phyloP scores from a whole-genome alignment of 129 eudicot genomes.

The Smallanthus sonchifolius region DNA sequence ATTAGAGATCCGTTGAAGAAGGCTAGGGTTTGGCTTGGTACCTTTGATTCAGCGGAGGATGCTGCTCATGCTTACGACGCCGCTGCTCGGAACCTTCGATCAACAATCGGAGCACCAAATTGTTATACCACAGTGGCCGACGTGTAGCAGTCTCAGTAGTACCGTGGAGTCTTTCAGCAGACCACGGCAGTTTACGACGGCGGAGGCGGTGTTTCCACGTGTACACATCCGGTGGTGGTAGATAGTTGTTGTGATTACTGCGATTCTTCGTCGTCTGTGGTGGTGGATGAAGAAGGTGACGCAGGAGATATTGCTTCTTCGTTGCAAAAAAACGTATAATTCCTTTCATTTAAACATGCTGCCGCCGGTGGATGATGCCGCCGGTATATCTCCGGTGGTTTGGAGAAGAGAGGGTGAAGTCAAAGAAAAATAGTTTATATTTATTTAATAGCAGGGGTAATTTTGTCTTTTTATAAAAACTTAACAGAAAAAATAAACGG shows the following conservation, averaged over 20 bases:
- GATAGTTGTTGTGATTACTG: slow-evolving; percentile 75
- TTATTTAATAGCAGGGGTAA: too few species aligned
- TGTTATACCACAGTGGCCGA: slow-evolving; percentile 41
- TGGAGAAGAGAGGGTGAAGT: too few species aligned
- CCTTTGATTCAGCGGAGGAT: slow-evolving; percentile 78
- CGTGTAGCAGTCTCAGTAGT: slow-evolving; percentile 70
- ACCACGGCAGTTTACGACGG: slow-evolving; percentile 31
- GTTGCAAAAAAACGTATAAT: slow-evolving; percentile 24
- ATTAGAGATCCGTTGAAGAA: slow-evolving; percentile 91
- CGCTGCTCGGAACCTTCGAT: slow-evolving; percentile 48
- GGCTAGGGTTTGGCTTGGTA: slow-evolving; percentile 89
- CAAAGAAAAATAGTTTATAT: too few species aligned
- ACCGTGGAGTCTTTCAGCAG: slow-evolving; percentile 81
- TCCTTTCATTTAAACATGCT: slow-evolving; percentile 68
- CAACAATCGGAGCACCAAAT: slow-evolving; percentile 33
- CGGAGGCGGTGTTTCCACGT: slow-evolving; percentile 25
- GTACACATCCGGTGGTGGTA: slow-evolving; percentile 35
- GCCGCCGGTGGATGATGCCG: slow-evolving; percentile 23
- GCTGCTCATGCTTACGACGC: slow-evolving; percentile 88
- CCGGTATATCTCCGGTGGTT: background rate
- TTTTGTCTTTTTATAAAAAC: too few species aligned
- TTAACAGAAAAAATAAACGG: too few species aligned
- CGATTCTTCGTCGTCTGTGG: slow-evolving; percentile 73
- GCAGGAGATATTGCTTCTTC: slow-evolving; percentile 46
- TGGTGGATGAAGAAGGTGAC: slow-evolving; percentile 49